Base-by-base conservation (phyloP, 2,329 filamentous ascomycete species). In the Pseudogymnoascus sp. region DNA sequence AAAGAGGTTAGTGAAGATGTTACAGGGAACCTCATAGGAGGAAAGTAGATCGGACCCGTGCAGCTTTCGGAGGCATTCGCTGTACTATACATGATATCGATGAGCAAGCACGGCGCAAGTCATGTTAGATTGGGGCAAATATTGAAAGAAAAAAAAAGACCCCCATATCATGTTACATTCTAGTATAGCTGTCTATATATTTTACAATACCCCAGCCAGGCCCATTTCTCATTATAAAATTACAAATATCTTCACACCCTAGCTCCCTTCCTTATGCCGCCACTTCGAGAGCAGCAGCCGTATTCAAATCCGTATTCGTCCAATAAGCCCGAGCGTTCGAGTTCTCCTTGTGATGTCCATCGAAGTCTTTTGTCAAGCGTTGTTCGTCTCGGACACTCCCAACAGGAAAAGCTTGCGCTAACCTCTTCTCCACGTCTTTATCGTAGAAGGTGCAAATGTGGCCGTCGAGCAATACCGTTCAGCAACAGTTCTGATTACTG, bases 1-100 rank as follows among this genome's bases (percentile, higher is more conserved):
- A 17, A 76, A 78, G 66, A 72, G 67, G 38, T 68, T 76, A 3
- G 66, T 76, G 9, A 68, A 69, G 62, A 63, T 71, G 57, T 57
- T 74, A 42, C 70, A 68, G 53, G 69, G 67, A 59, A 47, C 21
- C 36, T 64, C 61, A 66, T 26, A 65, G 17, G n/a, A 33, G 47
- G 28, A 33, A 31, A 2, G 13, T 57, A 33, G 10, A 33, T 57
- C 50, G 21, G n/a, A 26, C 28, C 23, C 19, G 11, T 11, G 28
- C 50, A 21, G 11, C n/a, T 15, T 33, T 33, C 28, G 17, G 5
- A 35, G 11, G 28, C 10, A 13, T 33, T 21, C 17, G 19, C 28
- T 21, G n/a, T 15, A 19, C n/a, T 33, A 21, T 17, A 21, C 26
- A 57, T 57, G 50, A 33, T 35, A 35, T 33, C 28, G 5, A 31